Evolutionary conservation across 164 flowering plant genomes (phyloP).

Genomic region (Vitis rotundifolia): DNA sequence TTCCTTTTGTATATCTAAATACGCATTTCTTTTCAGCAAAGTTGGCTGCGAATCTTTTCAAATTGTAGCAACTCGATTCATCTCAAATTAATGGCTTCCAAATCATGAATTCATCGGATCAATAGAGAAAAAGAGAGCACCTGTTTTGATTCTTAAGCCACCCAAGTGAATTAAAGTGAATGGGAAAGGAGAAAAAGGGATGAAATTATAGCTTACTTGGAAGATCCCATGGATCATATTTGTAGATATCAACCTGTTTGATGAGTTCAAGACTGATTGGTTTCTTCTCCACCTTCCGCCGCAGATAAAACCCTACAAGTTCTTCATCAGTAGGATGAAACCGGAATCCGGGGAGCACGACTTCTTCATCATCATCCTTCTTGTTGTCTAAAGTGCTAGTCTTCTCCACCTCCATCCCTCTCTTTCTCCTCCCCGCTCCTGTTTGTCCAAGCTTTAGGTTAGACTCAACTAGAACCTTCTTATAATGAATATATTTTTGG

Average conservation of each 20-base stretch:
- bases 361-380: conserved; percentile 1
- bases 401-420: conserved; percentile 1
- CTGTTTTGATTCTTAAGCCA: too few relatives aligned
- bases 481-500: too few relatives aligned
- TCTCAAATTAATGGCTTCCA: too few relatives aligned
- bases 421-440: not conserved
- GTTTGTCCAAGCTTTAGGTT: not conserved
- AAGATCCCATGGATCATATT: conserved; percentile 41
- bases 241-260: conserved; percentile 35
- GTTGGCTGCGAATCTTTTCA: too few relatives aligned
- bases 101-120: too few relatives aligned
- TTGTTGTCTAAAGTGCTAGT: not conserved
- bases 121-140: not conserved
- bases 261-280: conserved; percentile 34
- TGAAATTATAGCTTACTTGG: conserved; percentile 26
- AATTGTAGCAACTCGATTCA: too few relatives aligned
- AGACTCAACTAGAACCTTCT: too few relatives aligned
- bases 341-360: conserved; percentile 11
- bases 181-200: not conserved
- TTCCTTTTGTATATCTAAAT: too few relatives aligned
- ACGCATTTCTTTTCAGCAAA: too few relatives aligned
- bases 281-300: conserved; percentile 16
- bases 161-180: too few relatives aligned
- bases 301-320: conserved; percentile 17
- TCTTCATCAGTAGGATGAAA: conserved; percentile 18